Conservation (phyloP, 2,329 filamentous ascomycete species). For the Huntiella bhutanensis region DNA sequence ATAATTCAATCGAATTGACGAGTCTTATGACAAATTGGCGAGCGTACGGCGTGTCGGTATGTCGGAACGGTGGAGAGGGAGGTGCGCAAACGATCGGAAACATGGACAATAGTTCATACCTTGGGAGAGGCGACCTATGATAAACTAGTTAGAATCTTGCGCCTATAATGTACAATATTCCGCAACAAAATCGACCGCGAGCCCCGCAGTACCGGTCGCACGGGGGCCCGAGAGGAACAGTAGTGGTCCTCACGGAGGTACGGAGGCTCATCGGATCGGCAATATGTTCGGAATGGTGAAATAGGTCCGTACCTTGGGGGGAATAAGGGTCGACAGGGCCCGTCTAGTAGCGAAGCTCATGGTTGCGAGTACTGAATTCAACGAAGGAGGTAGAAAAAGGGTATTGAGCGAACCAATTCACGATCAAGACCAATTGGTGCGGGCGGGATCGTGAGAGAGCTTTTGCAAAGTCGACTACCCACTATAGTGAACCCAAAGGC, state of each 20-base stretch:
- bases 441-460: slow-evolving; percentile 11
- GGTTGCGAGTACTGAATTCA: slow-evolving; percentile 1
- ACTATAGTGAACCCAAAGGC: slow-evolving; percentile 8
- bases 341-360: slow-evolving; percentile 89
- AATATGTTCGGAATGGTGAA: no score
- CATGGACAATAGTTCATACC: slow-evolving; percentile 34
- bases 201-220: no score
- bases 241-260: no score
- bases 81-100: background rate
- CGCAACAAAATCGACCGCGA: background rate
- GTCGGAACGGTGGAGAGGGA: background rate
- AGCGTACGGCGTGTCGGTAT: background rate
- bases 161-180: slow-evolving; percentile 14
- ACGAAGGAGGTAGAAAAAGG: slow-evolving; percentile 5
- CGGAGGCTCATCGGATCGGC: no score
- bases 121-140: slow-evolving; percentile 63
- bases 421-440: slow-evolving; percentile 8
- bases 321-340: slow-evolving; percentile 94
- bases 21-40: background rate
- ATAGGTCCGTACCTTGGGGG: slow-evolving; percentile 62
- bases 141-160: slow-evolving; percentile 10
- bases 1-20: no score
- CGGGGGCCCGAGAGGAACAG: no score
- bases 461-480: slow-evolving; percentile 10
- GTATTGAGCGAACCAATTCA: slow-evolving; percentile 12